These are phyloP conservation scores for Trichosporon sp. DNA, from an alignment of 1,284 basidiomycete species.

Conservation along the genomic window DNA sequence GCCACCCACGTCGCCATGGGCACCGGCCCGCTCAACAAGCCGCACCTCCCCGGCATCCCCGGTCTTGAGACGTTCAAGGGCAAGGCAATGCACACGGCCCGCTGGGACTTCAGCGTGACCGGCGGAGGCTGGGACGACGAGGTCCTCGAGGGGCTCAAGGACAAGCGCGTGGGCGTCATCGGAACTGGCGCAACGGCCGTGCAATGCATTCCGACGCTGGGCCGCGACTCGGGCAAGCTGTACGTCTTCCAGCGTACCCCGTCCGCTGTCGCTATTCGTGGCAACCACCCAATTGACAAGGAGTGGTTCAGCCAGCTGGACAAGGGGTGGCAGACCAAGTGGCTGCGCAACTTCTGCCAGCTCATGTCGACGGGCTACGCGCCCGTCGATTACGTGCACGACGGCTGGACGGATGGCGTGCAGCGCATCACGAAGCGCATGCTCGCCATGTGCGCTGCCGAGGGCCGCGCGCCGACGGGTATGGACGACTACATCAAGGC, in stretches of 20 bases:
- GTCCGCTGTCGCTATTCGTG: conserved; percentile 6
- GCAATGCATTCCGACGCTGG: conserved; percentile 12
- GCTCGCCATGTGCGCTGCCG: not conserved
- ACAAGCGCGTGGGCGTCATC: conserved; percentile 11
- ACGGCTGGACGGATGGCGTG: conserved; percentile 15
- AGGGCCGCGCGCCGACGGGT: not conserved
- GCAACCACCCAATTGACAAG: conserved; percentile 18
- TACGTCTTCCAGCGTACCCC: conserved; percentile 21
- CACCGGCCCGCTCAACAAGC: conserved; percentile 12
- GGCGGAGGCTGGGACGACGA: conserved; percentile 14
- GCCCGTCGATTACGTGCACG: conserved; percentile 7
- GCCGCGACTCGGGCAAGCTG: conserved; percentile 7
- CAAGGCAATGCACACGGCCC: conserved; percentile 12
- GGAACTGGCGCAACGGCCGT: conserved; percentile 12
- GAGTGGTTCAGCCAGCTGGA: conserved; percentile 14
- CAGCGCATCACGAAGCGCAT: conserved; percentile 10
- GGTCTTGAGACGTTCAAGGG: conserved; percentile 16
- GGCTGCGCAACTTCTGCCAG: conserved; percentile 12
- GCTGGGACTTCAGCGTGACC: conserved; percentile 14
- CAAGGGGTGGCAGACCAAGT: conserved; percentile 13
- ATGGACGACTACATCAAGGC: conserved; percentile 5
- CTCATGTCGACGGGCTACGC: conserved; percentile 7
- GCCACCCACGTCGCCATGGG: conserved; percentile 13
- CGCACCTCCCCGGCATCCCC: conserved; percentile 10
- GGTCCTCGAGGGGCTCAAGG: conserved; percentile 8